phyloP scores from a whole-genome alignment of 495 filamentous ascomycete species.

The Trichoderma virens region DNA sequence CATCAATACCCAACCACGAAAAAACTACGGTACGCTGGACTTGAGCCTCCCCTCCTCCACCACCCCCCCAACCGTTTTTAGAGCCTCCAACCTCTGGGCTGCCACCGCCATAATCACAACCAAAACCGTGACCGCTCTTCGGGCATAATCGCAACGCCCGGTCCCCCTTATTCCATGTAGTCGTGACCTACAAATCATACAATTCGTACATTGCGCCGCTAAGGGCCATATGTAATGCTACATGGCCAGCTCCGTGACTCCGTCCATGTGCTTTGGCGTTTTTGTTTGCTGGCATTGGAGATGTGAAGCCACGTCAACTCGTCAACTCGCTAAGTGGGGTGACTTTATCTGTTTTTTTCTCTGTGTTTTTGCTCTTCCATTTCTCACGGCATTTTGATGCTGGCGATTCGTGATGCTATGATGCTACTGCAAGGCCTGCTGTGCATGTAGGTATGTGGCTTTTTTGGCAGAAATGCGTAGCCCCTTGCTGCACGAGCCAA shows the following conservation, averaged over 20 bases:
- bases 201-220: background rate
- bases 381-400: too few relatives aligned
- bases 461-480: too few relatives aligned
- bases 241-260: too few relatives aligned
- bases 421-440: too few relatives aligned
- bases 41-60: background rate
- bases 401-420: too few relatives aligned
- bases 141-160: background rate
- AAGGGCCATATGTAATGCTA: background rate
- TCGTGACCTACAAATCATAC: background rate
- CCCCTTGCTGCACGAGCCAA: too few relatives aligned
- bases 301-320: constrained; percentile 6
- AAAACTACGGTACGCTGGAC: too few relatives aligned
- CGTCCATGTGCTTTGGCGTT: background rate
- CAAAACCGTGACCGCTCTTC: background rate
- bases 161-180: background rate
- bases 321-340: background rate
- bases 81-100: background rate
- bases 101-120: background rate
- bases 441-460: too few relatives aligned
- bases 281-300: background rate
- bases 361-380: background rate
- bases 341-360: background rate
- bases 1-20: too few relatives aligned
- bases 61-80: background rate